Evolutionary conservation across 2,329 filamentous ascomycete genomes (phyloP), one percentile per base, ranked within the genome.

Genomic region (Claviceps sorghi): DNA sequence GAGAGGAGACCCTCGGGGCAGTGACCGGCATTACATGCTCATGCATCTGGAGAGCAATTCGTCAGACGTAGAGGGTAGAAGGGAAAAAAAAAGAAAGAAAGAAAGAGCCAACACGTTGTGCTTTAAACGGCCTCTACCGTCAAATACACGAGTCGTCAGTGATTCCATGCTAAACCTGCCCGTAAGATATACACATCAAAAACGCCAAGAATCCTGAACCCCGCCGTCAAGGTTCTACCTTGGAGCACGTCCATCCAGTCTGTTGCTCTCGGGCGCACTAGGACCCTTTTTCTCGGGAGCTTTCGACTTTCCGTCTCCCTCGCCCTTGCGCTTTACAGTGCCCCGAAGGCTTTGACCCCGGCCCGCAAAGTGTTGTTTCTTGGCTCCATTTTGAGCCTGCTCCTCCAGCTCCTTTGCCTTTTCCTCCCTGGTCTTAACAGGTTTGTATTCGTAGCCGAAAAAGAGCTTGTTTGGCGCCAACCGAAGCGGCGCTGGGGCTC

Each of bases 381-480:
- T 75, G 4, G 78, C 75, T n/a, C 80, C 58, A 55, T 80, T 77
- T 40, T 80, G 77, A 54, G 84, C 81, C 55, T 82, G 58, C 55
- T 81, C 78, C 55, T 83, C 81, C 54, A 83, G 58, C 55, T 81
- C 78, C 55, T 82, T 75, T 50, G 81, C 79, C 64, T 81, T 82
- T 53, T 88, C 81, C 38, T 80, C 84, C 53, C 84, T 81, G 9
- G 86, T 87, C 72, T 88, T 90, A 43, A 94, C 75, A 0, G 91
- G 91, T 67, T 86, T 95, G 64, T 95, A 78, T 62, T 95, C 85
- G 62, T 97, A 98, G 3, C 93, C 93, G 57, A 98, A 95, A 74
- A 98, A 98, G 4, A 98, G 75, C 69, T 96, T 95, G 61, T 93
- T 93, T 0, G 86, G 84, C 0, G 88, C 79, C 50, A 98, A 67